Percentiles rank a stretch among this genome's conserved stretches.
These are phyloP conservation scores for Voacanga thouarsii DNA, from an alignment of 257 asterid species.

Conservation along the genomic window DNA sequence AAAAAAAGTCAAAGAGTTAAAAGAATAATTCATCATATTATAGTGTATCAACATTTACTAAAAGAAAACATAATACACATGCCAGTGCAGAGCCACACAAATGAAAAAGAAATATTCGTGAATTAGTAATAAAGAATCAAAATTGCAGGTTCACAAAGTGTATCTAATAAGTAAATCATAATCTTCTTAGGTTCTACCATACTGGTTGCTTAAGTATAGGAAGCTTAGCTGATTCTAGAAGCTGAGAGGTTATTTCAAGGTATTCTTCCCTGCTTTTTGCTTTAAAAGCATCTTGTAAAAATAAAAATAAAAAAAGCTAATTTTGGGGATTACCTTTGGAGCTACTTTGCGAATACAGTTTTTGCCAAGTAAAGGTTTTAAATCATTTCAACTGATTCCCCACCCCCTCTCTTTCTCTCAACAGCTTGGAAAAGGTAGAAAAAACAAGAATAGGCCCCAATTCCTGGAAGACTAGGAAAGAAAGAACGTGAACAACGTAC, in stretches of 20 bases:
- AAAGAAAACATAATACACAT: neutral
- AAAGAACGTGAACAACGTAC: constrained; percentile 37
- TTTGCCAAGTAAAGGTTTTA: neutral
- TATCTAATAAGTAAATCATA: neutral
- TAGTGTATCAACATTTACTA: neutral
- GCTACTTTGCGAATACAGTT: neutral
- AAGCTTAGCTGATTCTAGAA: neutral
- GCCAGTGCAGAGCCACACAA: neutral
- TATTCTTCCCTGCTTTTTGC: neutral
- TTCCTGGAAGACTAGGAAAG: neutral
- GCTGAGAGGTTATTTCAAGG: neutral
- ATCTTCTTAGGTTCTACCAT: neutral
- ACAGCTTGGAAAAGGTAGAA: neutral
- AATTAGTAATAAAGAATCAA: neutral
- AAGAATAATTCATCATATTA: neutral
- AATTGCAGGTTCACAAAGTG: neutral
- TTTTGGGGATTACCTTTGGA: neutral
- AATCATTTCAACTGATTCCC: neutral
- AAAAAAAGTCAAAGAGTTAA: neutral
- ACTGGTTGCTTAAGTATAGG: neutral
- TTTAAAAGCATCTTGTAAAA: neutral
- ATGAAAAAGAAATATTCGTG: neutral
- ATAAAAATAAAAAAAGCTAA: neutral
- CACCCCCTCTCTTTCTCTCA: neutral
- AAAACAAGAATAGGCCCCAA: neutral